phyloP scores from a whole-genome alignment of 352 stramenopile species.

The Phytophthora rubi region DNA sequence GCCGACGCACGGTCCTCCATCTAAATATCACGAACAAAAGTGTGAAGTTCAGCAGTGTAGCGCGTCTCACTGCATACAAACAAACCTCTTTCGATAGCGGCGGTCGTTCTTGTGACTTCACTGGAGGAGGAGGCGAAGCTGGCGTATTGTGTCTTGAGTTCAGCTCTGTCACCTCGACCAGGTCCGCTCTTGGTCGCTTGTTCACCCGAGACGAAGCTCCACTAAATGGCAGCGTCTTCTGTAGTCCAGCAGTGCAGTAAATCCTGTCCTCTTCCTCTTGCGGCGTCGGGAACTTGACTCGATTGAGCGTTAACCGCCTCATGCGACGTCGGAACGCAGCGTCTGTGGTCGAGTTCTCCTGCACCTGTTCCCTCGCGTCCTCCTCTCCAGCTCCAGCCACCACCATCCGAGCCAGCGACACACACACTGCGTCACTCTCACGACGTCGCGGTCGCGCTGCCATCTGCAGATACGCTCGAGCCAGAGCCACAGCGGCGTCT shows the following conservation, averaged over 20 bases:
- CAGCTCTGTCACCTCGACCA: constrained; percentile 8
- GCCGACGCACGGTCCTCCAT: constrained; percentile 47
- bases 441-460: constrained; percentile 10
- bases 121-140: neutral
- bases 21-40: constrained; percentile 27
- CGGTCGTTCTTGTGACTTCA: constrained; percentile 22
- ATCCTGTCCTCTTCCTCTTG: constrained; percentile 20
- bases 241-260: neutral
- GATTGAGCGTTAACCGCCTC: constrained; percentile 32
- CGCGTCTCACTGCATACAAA: neutral
- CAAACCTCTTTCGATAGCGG: constrained; percentile 41
- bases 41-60: neutral
- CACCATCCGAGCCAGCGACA: constrained; percentile 36
- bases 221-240: neutral
- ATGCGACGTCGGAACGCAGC: constrained; percentile 42
- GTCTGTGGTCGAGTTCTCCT: constrained; percentile 3
- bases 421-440: constrained; percentile 36
- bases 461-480: constrained; percentile 32
- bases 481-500: constrained; percentile 22
- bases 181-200: constrained; percentile 26
- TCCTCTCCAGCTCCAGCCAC: constrained; percentile 17
- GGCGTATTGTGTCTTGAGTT: constrained; percentile 8
- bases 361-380: neutral
- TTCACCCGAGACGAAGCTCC: neutral
- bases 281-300: constrained; percentile 26